Evolutionary conservation across 2,329 filamentous ascomycete genomes (phyloP), one percentile per base, ranked within the genome.

Genomic region (Cercospora berteroae): DNA sequence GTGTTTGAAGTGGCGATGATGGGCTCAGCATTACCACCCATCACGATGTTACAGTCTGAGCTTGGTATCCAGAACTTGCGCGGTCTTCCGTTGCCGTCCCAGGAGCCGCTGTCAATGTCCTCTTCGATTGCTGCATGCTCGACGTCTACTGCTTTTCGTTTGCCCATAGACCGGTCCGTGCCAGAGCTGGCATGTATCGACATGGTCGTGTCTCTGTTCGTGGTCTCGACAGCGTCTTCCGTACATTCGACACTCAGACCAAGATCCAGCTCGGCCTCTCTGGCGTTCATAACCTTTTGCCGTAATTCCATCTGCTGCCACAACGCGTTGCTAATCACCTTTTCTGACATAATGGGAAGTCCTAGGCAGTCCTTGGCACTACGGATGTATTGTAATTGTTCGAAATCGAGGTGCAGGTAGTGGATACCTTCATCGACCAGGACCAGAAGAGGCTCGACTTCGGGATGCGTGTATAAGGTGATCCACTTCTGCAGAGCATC

Each of bases 381-480:
- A 10, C 81, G 80, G 64, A 87, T 86, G 70, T 82, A 84, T 68
- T 87, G 84, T 8, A 88, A 75, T 67, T 87, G 84, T 70, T 87
- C 86, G 67, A 86, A 87, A 39, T 85, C 82, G 71, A 88, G 81
- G 73, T 88, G 86, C 3, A 87, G 80, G 75, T 87, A 88, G 72
- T 87, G 85, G 8, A 88, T 86, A 0, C 85, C 86, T 75, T 86
- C 84, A 66, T 88, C 85, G 4, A 88, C 77, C 2, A 88, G 76
- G 0, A 86, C 84, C 7, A 86, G 76, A 5, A 88, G 77, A 9
- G 85, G 84, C 70, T 85, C 84, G 52, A 87, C 80, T 50, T 87
- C 85, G 0, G 82, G 80, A 52, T 83, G 79, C 0, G 84, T 85
- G 73, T 87, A 87, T 3, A 85, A 76, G 5, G 80, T 76, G 31